phyloP scores from a whole-genome alignment of 2,329 filamentous ascomycete species.

The Dothidotthia symphoricarpi region DNA sequence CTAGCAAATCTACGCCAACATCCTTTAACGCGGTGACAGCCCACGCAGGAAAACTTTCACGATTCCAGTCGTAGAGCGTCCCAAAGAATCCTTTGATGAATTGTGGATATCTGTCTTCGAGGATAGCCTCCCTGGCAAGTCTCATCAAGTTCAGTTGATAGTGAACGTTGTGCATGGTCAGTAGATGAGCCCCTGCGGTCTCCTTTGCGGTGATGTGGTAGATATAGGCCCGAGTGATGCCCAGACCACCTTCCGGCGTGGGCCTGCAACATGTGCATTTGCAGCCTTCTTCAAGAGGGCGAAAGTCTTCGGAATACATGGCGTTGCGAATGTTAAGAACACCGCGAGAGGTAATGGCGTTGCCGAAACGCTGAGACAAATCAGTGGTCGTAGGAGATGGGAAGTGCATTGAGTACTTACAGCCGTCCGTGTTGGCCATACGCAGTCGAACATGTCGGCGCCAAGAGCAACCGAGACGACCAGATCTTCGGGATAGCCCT shows the following conservation, averaged over 20 bases:
- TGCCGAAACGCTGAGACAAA: constrained; percentile 70
- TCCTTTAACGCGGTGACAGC: constrained; percentile 73
- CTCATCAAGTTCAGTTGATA: constrained; percentile 86
- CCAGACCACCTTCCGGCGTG: constrained; percentile 66
- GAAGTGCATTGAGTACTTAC: constrained; percentile 41
- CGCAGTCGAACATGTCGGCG: constrained; percentile 99
- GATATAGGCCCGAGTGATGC: constrained; percentile 83
- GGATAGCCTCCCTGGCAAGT: constrained; percentile 69
- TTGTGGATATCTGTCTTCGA: constrained; percentile 75
- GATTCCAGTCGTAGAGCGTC: constrained; percentile 63
- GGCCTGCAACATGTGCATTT: constrained; percentile 74
- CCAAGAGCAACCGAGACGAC: constrained; percentile 90
- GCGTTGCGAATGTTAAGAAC: constrained; percentile 82
- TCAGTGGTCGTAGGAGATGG: constrained; percentile 4
- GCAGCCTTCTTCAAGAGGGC: constrained; percentile 79
- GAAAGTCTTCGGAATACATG: constrained; percentile 74
- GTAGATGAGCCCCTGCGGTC: constrained; percentile 79
- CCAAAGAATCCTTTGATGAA: constrained; percentile 79
- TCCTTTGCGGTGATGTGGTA: constrained; percentile 93
- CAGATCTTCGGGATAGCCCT: constrained; percentile 92
- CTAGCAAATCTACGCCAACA: constrained; percentile 63
- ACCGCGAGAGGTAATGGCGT: constrained; percentile 79
- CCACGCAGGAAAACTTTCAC: constrained; percentile 73
- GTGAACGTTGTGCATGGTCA: constrained; percentile 95
- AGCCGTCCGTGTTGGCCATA: constrained; percentile 95